Conservation (phyloP, 2,329 filamentous ascomycete genomes). For the Cephalotrichum gorgonifer region DNA sequence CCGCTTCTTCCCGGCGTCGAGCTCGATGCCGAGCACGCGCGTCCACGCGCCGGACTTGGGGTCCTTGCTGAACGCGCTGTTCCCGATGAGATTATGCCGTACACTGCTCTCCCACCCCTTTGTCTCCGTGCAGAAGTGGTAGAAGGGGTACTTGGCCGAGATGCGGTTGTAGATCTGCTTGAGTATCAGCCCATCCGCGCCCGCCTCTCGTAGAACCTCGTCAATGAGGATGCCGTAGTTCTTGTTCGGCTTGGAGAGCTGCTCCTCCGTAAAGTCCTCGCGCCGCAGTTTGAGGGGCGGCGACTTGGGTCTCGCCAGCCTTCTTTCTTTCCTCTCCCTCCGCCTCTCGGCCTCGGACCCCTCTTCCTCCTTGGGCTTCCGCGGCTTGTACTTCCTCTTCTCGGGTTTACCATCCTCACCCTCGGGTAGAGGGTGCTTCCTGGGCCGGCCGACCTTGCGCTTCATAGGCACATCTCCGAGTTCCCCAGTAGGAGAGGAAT, state of each 20-base stretch:
- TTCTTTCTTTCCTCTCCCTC: slow-evolving; percentile 49
- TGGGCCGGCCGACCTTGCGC: slow-evolving; percentile 54
- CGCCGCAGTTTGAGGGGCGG: slow-evolving; percentile 45
- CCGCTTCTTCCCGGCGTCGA: slow-evolving; percentile 52
- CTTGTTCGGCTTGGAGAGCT: slow-evolving; percentile 51
- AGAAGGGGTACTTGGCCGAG: slow-evolving; percentile 46
- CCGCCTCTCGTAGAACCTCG: slow-evolving; percentile 44
- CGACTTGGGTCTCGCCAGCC: slow-evolving; percentile 46
- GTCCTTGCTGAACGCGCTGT: slow-evolving; percentile 50
- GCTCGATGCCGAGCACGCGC: slow-evolving; percentile 45
- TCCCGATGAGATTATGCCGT: slow-evolving; percentile 53
- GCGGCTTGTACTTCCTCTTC: slow-evolving; percentile 57
- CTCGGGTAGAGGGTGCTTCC: slow-evolving; percentile 53
- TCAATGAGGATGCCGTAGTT: slow-evolving; percentile 53
- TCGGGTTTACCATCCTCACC: slow-evolving; percentile 42
- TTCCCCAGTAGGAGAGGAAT: not conserved
- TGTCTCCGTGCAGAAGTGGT: slow-evolving; percentile 48
- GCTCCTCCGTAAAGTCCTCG: slow-evolving; percentile 45
- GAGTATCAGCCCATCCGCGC: slow-evolving; percentile 42
- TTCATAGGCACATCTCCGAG: slow-evolving; percentile 23
- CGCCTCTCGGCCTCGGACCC: slow-evolving; percentile 45
- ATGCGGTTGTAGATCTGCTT: slow-evolving; percentile 57
- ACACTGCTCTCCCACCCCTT: slow-evolving; percentile 59
- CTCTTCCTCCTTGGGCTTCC: slow-evolving; percentile 47
- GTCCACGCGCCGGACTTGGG: slow-evolving; percentile 46